Conservation (phyloP, 176 grass and related monocot genomes). For the Phoenix roebelenii region DNA sequence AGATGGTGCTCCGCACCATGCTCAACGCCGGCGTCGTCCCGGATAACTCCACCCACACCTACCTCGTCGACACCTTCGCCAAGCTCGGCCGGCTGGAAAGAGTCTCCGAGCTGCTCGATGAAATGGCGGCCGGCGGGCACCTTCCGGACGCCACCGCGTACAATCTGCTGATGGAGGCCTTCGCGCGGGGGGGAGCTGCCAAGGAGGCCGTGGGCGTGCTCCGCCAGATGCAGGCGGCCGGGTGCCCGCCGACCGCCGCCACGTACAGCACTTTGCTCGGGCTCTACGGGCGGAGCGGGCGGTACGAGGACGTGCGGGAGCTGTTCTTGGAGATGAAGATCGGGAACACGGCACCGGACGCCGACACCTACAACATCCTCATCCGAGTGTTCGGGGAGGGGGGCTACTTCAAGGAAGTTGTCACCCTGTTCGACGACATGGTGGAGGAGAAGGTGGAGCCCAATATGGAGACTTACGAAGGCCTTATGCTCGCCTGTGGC, state of each 20-base stretch:
- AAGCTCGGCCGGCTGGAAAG: constrained; percentile 36
- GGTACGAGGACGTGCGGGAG: constrained; percentile 77
- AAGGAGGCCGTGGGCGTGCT: constrained; percentile 58
- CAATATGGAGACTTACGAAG: constrained; percentile 85
- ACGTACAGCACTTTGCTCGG: constrained; percentile 82
- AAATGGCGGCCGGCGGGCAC: constrained; percentile 57
- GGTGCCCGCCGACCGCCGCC: constrained; percentile 50
- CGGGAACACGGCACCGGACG: constrained; percentile 47
- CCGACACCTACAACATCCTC: constrained; percentile 86
- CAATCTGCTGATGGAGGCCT: constrained; percentile 73
- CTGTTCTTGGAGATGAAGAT: constrained; percentile 91
- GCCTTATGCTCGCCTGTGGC: constrained; percentile 71
- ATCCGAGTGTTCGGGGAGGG: constrained; percentile 72
- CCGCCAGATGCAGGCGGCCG: constrained; percentile 81
- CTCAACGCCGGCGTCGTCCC: constrained; percentile 66
- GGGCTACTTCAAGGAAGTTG: constrained; percentile 90
- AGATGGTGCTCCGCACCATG: constrained; percentile 88
- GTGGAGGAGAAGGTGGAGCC: constrained; percentile 52
- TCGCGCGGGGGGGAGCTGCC: constrained; percentile 44
- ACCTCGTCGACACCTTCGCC: constrained; percentile 63
- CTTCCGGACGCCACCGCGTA: constrained; percentile 52
- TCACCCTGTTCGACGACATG: constrained; percentile 82
- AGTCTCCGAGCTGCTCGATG: constrained; percentile 46
- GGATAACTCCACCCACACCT: constrained; percentile 47
- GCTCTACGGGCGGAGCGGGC: constrained; percentile 57